A percentile compares a stretch with the other conserved stretches of the same genome.
Evolutionary conservation across 176 grass and related monocot genomes (phyloP).

Genomic region (Chloris gayana): DNA sequence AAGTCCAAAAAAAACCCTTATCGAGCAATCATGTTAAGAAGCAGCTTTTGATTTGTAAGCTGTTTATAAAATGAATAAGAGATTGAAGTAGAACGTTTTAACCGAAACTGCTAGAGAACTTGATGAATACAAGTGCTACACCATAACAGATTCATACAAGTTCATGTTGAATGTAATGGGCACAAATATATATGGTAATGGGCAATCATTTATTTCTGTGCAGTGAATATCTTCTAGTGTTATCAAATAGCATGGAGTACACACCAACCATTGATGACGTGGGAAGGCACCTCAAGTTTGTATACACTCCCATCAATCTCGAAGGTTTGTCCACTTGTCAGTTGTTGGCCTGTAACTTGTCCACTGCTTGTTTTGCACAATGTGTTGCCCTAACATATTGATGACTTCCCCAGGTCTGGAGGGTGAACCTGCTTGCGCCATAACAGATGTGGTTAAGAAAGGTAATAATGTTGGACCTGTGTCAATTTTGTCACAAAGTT

Average conservation of each 20-base stretch:
- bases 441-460: constrained; percentile 80
- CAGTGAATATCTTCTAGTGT: constrained; percentile 73
- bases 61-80: constrained; percentile 11
- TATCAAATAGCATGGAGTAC: constrained; percentile 74
- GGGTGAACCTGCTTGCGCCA: constrained; percentile 65
- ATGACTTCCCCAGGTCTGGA: constrained; percentile 64
- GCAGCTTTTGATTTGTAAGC: constrained; percentile 19
- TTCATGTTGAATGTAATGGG: not conserved
- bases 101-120: constrained; percentile 13
- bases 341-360: not conserved
- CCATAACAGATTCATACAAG: constrained; percentile 1
- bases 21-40: too few relatives aligned
- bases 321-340: constrained; percentile 67
- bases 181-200: not conserved
- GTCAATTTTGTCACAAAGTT: constrained; percentile 22
- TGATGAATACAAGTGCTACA: constrained; percentile 20
- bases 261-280: constrained; percentile 74
- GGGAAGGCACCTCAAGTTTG: constrained; percentile 63
- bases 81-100: not conserved
- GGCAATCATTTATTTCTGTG: constrained; percentile 32
- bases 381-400: constrained; percentile 37
- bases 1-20: too few relatives aligned
- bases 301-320: constrained; percentile 81
- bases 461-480: constrained; percentile 50
- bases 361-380: constrained; percentile 31